Conservation (phyloP, 1,284 basidiomycete species). For the Pisolithus thermaeus region DNA sequence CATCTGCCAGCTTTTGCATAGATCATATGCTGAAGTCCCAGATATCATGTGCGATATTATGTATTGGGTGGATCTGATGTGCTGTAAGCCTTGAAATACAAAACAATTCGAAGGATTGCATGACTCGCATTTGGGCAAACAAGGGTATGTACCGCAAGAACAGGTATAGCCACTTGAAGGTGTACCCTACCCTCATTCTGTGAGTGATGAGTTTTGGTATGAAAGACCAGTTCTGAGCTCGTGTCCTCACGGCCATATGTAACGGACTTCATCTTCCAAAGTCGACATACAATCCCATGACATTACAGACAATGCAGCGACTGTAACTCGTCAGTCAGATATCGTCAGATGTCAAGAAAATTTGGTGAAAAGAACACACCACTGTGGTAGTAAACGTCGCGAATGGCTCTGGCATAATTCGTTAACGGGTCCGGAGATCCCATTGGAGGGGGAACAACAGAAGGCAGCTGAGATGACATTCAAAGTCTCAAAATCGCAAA, state of each 20-base stretch:
- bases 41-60: neutral
- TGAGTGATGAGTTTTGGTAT: neutral
- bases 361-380: neutral
- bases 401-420: neutral
- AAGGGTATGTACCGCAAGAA: neutral
- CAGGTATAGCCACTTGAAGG: neutral
- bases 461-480: neutral
- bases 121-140: neutral
- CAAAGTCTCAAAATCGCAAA: too few species aligned
- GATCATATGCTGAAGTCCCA: neutral
- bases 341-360: neutral
- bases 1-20: neutral
- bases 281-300: neutral
- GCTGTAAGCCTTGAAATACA: neutral
- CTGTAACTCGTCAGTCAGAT: neutral
- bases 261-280: neutral
- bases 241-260: neutral
- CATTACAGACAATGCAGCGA: neutral
- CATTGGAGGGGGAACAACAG: neutral
- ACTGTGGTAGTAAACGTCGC: neutral
- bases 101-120: neutral
- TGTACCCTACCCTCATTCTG: neutral
- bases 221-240: neutral
- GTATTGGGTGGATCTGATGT: neutral
- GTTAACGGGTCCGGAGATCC: neutral